These are phyloP conservation scores for Xerocomus brunneocitrinus DNA, from an alignment of 768 basidiomycete species.

Conservation along the genomic window DNA sequence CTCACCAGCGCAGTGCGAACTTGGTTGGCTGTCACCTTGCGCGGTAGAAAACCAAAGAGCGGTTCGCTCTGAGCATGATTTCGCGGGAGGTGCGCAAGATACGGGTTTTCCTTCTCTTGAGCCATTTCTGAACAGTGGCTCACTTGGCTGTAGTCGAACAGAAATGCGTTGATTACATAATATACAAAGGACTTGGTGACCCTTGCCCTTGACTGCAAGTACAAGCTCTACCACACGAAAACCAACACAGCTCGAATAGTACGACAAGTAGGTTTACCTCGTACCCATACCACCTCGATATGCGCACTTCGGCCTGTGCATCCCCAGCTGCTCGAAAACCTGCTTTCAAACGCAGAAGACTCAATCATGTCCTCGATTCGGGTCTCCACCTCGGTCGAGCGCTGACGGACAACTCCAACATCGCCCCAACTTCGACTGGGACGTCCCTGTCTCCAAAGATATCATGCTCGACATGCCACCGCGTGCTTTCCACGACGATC, in stretches of 20 bases:
- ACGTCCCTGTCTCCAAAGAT: constrained; percentile 10
- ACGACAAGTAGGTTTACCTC: too few species aligned
- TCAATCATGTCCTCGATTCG: constrained; percentile 15
- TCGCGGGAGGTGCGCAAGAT: constrained; percentile 43
- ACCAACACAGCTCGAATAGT: too few species aligned
- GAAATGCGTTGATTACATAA: not conserved
- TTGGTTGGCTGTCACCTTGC: constrained; percentile 62
- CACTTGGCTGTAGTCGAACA: not conserved
- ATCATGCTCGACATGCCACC: constrained; percentile 31
- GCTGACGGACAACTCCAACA: constrained; percentile 19
- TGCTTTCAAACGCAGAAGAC: constrained; percentile 24
- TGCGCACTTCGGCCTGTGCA: constrained; percentile 14
- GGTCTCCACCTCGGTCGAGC: constrained; percentile 7
- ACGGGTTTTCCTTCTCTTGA: constrained; percentile 43
- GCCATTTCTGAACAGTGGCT: constrained; percentile 6
- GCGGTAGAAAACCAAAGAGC: constrained; percentile 67
- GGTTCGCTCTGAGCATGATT: constrained; percentile 47
- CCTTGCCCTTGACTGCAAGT: too few species aligned
- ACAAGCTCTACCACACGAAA: too few species aligned
- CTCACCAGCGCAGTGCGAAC: constrained; percentile 68
- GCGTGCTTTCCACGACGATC: constrained; percentile 18
- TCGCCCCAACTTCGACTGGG: not conserved
- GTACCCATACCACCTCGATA: not conserved
- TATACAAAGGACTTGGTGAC: not conserved
- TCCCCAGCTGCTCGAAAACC: constrained; percentile 16